Conservation (phyloP, 129 eudicot genomes). For the Artemisia tridentata region DNA sequence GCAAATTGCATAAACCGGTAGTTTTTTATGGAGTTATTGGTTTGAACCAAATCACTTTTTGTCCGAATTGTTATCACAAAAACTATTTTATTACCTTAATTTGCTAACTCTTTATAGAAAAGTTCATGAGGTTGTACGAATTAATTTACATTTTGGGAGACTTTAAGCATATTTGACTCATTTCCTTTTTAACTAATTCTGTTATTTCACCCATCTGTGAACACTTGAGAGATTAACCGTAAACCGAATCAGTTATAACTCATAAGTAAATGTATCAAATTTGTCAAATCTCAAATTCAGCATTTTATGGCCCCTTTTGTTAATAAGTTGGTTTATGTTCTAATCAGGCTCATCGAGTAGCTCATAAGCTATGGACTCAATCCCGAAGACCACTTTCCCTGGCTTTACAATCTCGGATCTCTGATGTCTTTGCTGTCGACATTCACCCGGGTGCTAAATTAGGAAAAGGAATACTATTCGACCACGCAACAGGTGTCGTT, state of each 20-base stretch:
- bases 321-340: neutral
- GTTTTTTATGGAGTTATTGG: too few species aligned
- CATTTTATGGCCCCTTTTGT: neutral
- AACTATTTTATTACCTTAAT: too few species aligned
- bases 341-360: slow-evolving; percentile 73
- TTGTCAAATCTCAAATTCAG: neutral
- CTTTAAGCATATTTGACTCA: too few species aligned
- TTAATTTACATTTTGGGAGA: neutral
- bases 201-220: too few species aligned
- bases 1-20: too few species aligned
- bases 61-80: too few species aligned
- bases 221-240: too few species aligned
- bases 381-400: slow-evolving; percentile 58
- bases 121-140: too few species aligned
- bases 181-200: too few species aligned
- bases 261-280: neutral
- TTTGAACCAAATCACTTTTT: neutral
- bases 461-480: slow-evolving; percentile 74
- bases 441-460: slow-evolving; percentile 80
- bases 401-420: slow-evolving; percentile 68
- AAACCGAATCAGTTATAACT: too few species aligned
- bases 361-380: slow-evolving; percentile 78
- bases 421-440: slow-evolving; percentile 84
- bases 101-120: too few species aligned
- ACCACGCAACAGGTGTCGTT: slow-evolving; percentile 90